Percentiles rank a stretch among this genome's conserved stretches.
Conservation (phyloP, 345 rosid species). For the Microcos paniculata region DNA sequence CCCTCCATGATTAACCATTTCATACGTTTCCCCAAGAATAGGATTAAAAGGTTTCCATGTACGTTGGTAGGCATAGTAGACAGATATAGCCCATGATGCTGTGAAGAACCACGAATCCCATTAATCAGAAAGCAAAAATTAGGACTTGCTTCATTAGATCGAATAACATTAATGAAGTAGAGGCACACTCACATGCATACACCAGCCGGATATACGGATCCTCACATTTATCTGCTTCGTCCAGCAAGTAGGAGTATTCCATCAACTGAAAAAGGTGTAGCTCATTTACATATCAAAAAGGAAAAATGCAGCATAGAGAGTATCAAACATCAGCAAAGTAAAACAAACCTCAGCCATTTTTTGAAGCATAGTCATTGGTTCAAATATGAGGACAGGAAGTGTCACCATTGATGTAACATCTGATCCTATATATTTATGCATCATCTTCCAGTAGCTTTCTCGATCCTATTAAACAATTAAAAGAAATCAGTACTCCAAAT, state of each 20-base stretch:
- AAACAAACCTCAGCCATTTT: conserved; percentile 87
- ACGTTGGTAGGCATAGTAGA: conserved; percentile 77
- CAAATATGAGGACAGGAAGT: conserved; percentile 87
- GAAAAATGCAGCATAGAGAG: conserved; percentile 8
- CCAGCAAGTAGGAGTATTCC: conserved; percentile 83
- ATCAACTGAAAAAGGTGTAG: conserved; percentile 53
- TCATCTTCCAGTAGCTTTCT: conserved; percentile 91
- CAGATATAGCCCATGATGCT: conserved; percentile 92
- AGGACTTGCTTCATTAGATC: not conserved
- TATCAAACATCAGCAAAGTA: not conserved
- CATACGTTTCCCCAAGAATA: conserved; percentile 95
- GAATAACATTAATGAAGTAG: conserved; percentile 8
- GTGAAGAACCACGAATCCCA: conserved; percentile 22
- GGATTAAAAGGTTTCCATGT: conserved; percentile 99
- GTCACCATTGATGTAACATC: conserved; percentile 96
- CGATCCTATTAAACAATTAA: conserved; percentile 50
- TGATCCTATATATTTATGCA: conserved; percentile 87
- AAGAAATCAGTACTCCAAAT: not conserved
- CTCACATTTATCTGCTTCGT: conserved; percentile 85
- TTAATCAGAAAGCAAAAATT: not conserved
- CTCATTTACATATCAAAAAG: not conserved
- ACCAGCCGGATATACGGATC: conserved; percentile 91
- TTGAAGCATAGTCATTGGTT: conserved; percentile 96
- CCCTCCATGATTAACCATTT: conserved; percentile 76
- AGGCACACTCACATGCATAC: conserved; percentile 58